These are phyloP conservation scores for Suhomyces taliae DNA, from an alignment of 1,139 yeast species.

Conservation along the genomic window DNA sequence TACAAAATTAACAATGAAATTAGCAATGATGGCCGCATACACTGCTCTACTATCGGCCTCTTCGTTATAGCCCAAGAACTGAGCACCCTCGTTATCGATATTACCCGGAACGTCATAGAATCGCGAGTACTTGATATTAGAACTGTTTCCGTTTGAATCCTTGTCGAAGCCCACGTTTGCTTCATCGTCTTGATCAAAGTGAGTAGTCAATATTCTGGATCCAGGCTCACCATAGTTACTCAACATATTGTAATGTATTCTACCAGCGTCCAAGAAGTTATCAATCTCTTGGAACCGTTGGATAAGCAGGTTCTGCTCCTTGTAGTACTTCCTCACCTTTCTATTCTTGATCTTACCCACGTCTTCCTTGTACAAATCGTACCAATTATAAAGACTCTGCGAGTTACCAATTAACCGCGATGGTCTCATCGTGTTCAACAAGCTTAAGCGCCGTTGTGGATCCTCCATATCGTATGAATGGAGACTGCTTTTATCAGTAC, in stretches of 20 bases:
- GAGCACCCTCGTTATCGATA: constrained; percentile 55
- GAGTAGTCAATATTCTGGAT: constrained; percentile 21
- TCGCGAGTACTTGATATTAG: constrained; percentile 25
- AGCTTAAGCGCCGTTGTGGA: constrained; percentile 24
- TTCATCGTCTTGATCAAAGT: constrained; percentile 23
- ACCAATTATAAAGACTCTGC: constrained; percentile 52
- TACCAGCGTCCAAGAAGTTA: constrained; percentile 66
- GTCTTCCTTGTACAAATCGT: constrained; percentile 25
- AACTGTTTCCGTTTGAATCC: constrained; percentile 8
- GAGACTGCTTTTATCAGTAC: constrained; percentile 18
- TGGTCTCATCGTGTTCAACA: constrained; percentile 52
- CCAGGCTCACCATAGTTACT: constrained; percentile 53
- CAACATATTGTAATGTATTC: constrained; percentile 61
- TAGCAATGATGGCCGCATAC: constrained; percentile 61
- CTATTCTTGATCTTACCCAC: constrained; percentile 22
- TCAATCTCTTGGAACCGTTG: constrained; percentile 63
- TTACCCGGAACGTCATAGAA: constrained; percentile 58
- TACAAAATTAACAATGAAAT: constrained; percentile 60
- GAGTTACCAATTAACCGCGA: constrained; percentile 56
- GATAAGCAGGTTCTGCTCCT: constrained; percentile 58
- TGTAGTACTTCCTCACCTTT: constrained; percentile 37
- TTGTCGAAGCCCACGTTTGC: background rate
- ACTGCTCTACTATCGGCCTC: constrained; percentile 48
- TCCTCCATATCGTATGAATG: constrained; percentile 24
- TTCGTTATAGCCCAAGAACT: constrained; percentile 48